These are phyloP conservation scores for Backusella liffmaniae DNA, from an alignment of 192 early-diverging fungal genomes.

Conservation along the genomic window DNA sequence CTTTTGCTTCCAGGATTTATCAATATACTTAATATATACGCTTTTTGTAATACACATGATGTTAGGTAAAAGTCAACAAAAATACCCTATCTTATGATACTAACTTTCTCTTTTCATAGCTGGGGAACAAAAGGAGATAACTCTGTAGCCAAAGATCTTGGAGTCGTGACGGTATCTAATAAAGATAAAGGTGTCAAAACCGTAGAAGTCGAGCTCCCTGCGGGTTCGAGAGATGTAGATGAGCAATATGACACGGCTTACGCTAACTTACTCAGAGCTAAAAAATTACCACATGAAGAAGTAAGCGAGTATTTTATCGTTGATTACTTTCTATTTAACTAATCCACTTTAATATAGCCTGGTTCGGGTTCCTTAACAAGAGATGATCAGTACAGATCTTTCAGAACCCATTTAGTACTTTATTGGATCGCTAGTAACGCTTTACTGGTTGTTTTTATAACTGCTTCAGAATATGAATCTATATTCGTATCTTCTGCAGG, in stretches of 20 bases:
- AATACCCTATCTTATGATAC: background rate
- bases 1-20: conserved; percentile 70
- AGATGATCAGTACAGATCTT: conserved; percentile 86
- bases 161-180: conserved; percentile 64
- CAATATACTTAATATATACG: conserved; percentile 91
- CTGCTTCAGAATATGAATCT: conserved; percentile 51
- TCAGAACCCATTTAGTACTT: conserved; percentile 81
- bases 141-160: conserved; percentile 61
- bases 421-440: conserved; percentile 85
- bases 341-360: background rate
- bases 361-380: conserved; percentile 28
- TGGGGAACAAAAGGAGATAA: conserved; percentile 97
- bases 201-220: conserved; percentile 71
- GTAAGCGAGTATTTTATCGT: background rate
- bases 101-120: conserved; percentile 15
- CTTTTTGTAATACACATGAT: conserved; percentile 96
- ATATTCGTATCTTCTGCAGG: conserved; percentile 24
- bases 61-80: conserved; percentile 39
- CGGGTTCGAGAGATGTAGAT: conserved; percentile 75
- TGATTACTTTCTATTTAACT: background rate
- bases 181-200: conserved; percentile 52
- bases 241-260: conserved; percentile 76
- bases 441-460: conserved; percentile 68
- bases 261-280: conserved; percentile 44
- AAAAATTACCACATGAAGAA: background rate